A percentile compares a stretch with the other conserved stretches of the same genome.
Conservation (phyloP, 352 stramenopile genomes). For the Phytophthora idaei region DNA sequence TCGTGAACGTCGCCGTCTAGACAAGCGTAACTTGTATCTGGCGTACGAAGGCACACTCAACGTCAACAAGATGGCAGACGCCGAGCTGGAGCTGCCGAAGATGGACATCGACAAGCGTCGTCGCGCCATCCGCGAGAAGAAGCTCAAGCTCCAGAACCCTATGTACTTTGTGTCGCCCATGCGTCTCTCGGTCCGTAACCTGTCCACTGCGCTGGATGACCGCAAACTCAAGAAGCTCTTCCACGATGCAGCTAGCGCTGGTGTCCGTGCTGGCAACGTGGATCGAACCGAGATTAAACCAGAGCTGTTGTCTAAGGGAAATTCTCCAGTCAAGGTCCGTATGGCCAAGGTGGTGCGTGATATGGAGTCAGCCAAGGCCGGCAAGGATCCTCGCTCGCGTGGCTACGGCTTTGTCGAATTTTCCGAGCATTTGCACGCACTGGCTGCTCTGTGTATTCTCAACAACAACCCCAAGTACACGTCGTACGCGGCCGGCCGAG, state of each 20-base stretch:
- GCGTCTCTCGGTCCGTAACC: slow-evolving; percentile 94
- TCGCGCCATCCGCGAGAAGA: slow-evolving; percentile 94
- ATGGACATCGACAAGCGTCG: slow-evolving; percentile 95
- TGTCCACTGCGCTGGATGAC: slow-evolving; percentile 89
- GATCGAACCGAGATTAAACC: slow-evolving; percentile 80
- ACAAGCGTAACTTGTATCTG: slow-evolving; percentile 97
- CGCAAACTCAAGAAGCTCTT: slow-evolving; percentile 91
- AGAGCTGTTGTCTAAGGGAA: slow-evolving; percentile 53
- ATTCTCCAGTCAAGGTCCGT: slow-evolving; percentile 69
- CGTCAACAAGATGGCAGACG: slow-evolving; percentile 90
- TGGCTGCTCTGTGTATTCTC: slow-evolving; percentile 94
- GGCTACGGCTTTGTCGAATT: slow-evolving; percentile 98
- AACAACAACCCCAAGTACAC: slow-evolving; percentile 98
- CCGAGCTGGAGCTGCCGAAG: slow-evolving; percentile 84
- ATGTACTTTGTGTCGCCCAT: slow-evolving; percentile 97
- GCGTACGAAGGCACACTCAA: slow-evolving; percentile 95
- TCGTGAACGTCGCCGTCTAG: slow-evolving; percentile 72
- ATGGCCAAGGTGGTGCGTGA: slow-evolving; percentile 87
- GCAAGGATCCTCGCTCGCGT: slow-evolving; percentile 63
- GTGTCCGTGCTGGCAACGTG: slow-evolving; percentile 78
- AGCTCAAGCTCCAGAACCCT: slow-evolving; percentile 96
- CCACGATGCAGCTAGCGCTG: slow-evolving; percentile 75
- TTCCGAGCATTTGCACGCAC: slow-evolving; percentile 93
- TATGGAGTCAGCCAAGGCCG: slow-evolving; percentile 64
- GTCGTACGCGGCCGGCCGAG: slow-evolving; percentile 59